These are phyloP conservation scores for Naganishia antarctica DNA, from an alignment of 768 basidiomycete genomes.

Conservation along the genomic window DNA sequence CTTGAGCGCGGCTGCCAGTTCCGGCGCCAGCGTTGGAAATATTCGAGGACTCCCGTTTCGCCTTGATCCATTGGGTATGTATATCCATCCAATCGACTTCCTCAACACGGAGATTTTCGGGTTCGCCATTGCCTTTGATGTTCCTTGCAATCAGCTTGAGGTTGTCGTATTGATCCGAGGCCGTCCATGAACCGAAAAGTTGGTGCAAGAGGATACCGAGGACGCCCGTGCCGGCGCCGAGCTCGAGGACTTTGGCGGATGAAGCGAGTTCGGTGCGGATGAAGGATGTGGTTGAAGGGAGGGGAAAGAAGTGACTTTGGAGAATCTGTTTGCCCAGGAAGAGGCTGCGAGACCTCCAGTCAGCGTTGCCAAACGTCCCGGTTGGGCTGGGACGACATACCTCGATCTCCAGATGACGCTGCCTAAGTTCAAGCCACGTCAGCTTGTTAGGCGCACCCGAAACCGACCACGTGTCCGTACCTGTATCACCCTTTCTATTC, in stretches of 20 bases:
- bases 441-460: not conserved
- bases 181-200: constrained; percentile 35
- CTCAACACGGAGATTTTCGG: constrained; percentile 29
- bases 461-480: constrained; percentile 35
- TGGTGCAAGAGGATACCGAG: constrained; percentile 36
- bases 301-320: constrained; percentile 32
- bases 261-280: constrained; percentile 23
- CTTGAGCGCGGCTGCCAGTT: not conserved
- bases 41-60: not conserved
- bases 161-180: constrained; percentile 43
- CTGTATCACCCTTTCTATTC: constrained; percentile 45
- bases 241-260: constrained; percentile 36
- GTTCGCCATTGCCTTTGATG: constrained; percentile 34
- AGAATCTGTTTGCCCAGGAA: constrained; percentile 39
- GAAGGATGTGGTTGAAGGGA: constrained; percentile 21
- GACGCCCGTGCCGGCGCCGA: constrained; percentile 46
- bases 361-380: not conserved
- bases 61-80: constrained; percentile 9
- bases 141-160: constrained; percentile 41
- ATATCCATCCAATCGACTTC: constrained; percentile 45
- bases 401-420: constrained; percentile 47
- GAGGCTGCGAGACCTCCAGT: constrained; percentile 25
- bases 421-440: constrained; percentile 26
- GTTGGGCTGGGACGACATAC: constrained; percentile 16
- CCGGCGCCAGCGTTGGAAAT: not conserved